Evolutionary conservation across 495 filamentous ascomycete species (phyloP), one percentile per base, ranked within the genome.

Genomic region (Pyrenopolyporus hunteri): DNA sequence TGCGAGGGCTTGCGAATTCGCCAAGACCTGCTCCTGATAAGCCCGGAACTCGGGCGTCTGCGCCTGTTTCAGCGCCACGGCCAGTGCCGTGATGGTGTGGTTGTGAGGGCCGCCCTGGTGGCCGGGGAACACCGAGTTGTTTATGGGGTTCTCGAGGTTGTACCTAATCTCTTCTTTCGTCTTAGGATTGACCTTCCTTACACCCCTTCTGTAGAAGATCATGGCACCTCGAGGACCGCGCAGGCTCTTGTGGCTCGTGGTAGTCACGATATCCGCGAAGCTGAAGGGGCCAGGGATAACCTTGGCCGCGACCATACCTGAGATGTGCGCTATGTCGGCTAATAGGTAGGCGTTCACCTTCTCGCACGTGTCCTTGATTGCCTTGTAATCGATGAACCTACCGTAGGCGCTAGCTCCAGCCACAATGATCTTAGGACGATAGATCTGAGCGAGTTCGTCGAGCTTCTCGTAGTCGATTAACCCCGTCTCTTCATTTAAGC

Each of bases 101-200:
- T 98, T 98, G 82, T 98, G 94, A 9, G 94, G 94, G 3, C 94
- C 94, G 66, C 94, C 94, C 70, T 98, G 94, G 76, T 98, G 94
- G 25, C 95, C 94, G n/a, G 94, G 94, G 82, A 98, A 98, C 57
- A 98, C 95, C 6, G 95, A 97, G 43, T 85, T 81, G 74, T 98
- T 98, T 78, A 98, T 98, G 35, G 92, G 90, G 60, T 83, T 85
- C 77, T 98, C 94, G 42, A 98, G 86, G 67, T 97, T 88, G 76
- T 97, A 98, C 68, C 91, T 78, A 49, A 88, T 87, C 68, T 90
- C 76, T 58, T 87, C 87, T 32, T 93, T 92, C 58, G 88, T 92
- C 81, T 97, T 97, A 46, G 83, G 76, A 70, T 96, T 87, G 19
- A 87, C 88, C 73, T 87, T 83, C 52, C 94, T 84, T 31, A 97